Evolutionary conservation across 495 filamentous ascomycete species (phyloP).

Genomic region (Podospora sp.): DNA sequence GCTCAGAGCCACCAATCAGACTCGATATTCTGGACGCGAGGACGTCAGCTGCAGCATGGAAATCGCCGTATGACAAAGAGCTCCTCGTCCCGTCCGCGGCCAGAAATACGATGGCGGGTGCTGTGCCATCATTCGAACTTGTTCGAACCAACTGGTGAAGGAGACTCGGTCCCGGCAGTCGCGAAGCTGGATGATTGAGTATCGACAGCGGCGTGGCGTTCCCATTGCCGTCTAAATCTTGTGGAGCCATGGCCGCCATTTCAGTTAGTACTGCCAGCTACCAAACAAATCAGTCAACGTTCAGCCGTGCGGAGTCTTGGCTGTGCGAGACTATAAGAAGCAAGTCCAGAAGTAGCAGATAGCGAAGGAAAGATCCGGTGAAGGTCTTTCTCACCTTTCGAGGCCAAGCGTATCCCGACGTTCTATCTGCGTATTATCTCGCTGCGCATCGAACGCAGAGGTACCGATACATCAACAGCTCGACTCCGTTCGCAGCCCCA

Average conservation of each 20-base stretch:
- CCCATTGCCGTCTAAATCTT: neutral
- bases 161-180: constrained; percentile 59
- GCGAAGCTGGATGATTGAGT: constrained; percentile 56
- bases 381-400: neutral
- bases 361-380: neutral
- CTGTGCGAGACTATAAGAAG: neutral
- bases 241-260: constrained; percentile 8
- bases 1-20: constrained; percentile 24
- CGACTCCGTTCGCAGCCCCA: neutral
- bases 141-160: constrained; percentile 63
- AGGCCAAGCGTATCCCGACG: neutral
- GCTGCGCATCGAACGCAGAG: neutral
- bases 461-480: neutral
- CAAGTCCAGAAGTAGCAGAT: too few relatives aligned
- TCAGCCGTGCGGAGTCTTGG: neutral
- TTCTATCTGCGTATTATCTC: neutral
- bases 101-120: constrained; percentile 59
- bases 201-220: constrained; percentile 51
- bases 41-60: constrained; percentile 58
- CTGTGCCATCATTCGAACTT: neutral
- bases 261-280: neutral
- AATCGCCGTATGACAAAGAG: constrained; percentile 57
- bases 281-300: neutral
- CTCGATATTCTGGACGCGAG: constrained; percentile 54
- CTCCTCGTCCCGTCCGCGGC: constrained; percentile 44